Evolutionary conservation across 495 filamentous ascomycete species (phyloP), one percentile per base, ranked within the genome.

Genomic region (Thermochaetoides thermophila): DNA sequence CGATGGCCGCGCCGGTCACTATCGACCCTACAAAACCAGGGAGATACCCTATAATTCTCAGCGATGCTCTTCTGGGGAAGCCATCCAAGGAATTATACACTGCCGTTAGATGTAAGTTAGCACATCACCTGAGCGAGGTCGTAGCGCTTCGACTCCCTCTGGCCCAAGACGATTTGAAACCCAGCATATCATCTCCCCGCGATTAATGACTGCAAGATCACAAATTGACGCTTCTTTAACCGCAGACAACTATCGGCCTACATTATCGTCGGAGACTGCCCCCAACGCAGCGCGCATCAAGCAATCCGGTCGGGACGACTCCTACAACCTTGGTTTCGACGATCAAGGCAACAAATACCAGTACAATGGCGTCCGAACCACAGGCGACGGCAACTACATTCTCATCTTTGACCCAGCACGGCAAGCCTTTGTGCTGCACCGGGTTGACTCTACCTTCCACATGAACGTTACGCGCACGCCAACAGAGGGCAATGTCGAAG

Each of bases 391-490:
- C 35, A 59, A 70, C 36, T 71, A 61, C 45, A 61, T 71, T 17
- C 56, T 73, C 36, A 63, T 70, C 20, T 71, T 70, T 37, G 67
- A 73, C 38, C 55, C 67, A 7, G 46, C 45, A 9, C 64, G 61
- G 42, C 55, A 73, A 40, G 64, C 60, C 32, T 68, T 71, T 43
- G 57, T 73, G 25, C 52, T 73, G n/a, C 64, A 73, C 48, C 59
- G 57, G 25, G 50, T 73, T 21, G 65, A 73, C 39, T 70, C 66
- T n/a, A 61, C 60, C 29, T 73, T 73, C 50, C 60, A 71, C 44
- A 71, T 73, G 68, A 71, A 71, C 42, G 43, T 71, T 13, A 58
- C 61, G 13, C 50, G 52, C 17, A 64, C 55, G 4, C 63, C 63
- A 1, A 52, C 45, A 31, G 59, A 60, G 29, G 45, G 37, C 35